Evolutionary conservation across 2,329 filamentous ascomycete genomes (phyloP).

Genomic region (Gaeumannomyces tritici): DNA sequence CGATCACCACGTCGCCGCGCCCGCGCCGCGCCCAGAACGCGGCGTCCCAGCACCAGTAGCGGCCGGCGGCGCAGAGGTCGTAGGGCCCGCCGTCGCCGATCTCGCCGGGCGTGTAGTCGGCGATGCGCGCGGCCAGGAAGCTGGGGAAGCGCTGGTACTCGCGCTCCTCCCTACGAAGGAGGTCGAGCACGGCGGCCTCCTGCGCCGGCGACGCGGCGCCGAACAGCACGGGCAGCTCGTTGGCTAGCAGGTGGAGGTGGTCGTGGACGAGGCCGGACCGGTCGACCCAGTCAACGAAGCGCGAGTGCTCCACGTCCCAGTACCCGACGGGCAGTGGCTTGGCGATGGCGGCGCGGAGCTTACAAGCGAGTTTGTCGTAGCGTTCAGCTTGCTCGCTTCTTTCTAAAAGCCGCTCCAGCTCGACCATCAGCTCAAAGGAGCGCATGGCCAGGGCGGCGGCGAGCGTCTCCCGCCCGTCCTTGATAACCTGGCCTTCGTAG

Average conservation of each 20-base stretch:
- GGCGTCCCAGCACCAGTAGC: conserved; percentile 10
- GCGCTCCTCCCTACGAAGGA: conserved; percentile 3
- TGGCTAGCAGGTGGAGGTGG: conserved; percentile 9
- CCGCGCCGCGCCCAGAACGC: conserved; percentile 8
- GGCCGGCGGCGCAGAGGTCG: conserved; percentile 8
- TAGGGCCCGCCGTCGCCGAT: conserved; percentile 10
- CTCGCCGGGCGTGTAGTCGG: conserved; percentile 7
- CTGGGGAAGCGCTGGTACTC: conserved; percentile 9
- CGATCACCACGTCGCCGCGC: conserved; percentile 4
- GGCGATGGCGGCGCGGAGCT: conserved; percentile 1
- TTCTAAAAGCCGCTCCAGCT: conserved; percentile 4
- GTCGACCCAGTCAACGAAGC: conserved; percentile 10
- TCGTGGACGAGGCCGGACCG: conserved; percentile 6
- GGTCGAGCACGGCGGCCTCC: not conserved
- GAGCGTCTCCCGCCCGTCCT: conserved; percentile 8
- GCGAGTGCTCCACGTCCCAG: conserved; percentile 4
- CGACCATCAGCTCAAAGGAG: conserved; percentile 6
- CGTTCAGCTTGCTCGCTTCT: conserved; percentile 1
- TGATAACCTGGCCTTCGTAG: conserved; percentile 10
- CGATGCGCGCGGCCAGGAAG: conserved; percentile 7
- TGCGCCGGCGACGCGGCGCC: conserved; percentile 1
- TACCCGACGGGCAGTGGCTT: conserved; percentile 6
- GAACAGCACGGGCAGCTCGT: conserved; percentile 8
- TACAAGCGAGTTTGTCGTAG: not conserved
- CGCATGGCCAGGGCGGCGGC: conserved; percentile 6